Evolutionary conservation across 2,329 filamentous ascomycete species (phyloP), one percentile per base, ranked within the genome.

Genomic region (Metarhizium guizhouense): DNA sequence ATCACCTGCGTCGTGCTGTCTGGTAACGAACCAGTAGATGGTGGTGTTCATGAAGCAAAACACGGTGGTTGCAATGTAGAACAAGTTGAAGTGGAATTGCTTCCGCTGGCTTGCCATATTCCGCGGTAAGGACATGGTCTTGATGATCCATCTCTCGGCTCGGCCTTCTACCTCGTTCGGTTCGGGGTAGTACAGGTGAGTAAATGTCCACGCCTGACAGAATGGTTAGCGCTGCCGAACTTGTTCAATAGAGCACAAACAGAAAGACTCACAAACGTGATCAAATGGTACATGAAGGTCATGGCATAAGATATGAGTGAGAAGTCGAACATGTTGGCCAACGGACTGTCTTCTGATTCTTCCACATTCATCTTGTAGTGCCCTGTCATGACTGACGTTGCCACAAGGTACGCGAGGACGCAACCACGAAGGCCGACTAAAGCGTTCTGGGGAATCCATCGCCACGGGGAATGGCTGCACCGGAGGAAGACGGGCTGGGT

Each of bases 381-480:
- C 55, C 72, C 61, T 8, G 76, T 66, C 63, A 80, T 70, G 54
- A 68, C 68, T 13, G 67, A 70, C 2, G 73, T 67, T 16, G 68
- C 71, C 6, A 71, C 65, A 38, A 80, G 67, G 61, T 79, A 78
- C 6, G 66, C 68, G 20, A 79, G 60, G 11, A 79, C 58, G 3
- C 70, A 47, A 11, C 71, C 70, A 47, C 79, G 75, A 20, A 79
- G 60, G 54, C 69, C 65, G 51, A 77, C 71, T 50, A 81, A 70
- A 34, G 69, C 55, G 49, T 73, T 73, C 58, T 80, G 77, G 30
- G 71, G 72, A 51, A 81, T 72, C 53, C 62, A 70, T 6, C 67
- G 61, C 76, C 78, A 81, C 20, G 77, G 74, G 1, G 79, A 81
- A 58, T 80, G 78, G 45, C 74, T 76, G 50, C 72, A 76, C 62